Base-by-base conservation (phyloP, 83 land plant species). In the Diphasiastrum complanatum region DNA sequence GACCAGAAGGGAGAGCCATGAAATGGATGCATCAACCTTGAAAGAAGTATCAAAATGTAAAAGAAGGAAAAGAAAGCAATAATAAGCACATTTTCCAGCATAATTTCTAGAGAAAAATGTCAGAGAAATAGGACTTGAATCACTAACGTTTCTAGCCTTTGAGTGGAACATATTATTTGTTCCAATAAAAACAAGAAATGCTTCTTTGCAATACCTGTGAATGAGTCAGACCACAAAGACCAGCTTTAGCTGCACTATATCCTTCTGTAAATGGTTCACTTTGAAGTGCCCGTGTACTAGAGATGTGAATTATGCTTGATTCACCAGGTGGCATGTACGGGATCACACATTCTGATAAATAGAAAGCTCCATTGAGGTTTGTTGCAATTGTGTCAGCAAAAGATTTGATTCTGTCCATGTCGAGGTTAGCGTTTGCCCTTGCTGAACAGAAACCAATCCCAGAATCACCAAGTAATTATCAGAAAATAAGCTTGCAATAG, bases 181-280 rank as follows among this genome's bases (percentile, higher is more conserved):
- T n/a, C n/a, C n/a, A n/a, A n/a, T n/a, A n/a, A n/a, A n/a, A 62
- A 29, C 2, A 28, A 49, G 61, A 47, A 2, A 24, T 4, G 4
- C 24, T 31, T 5, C 36, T 16, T 29, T 18, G 5, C 19, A 31
- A n/a, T 14, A 62, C 77, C 75, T 74, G 77, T 61, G 77, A 61
- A 62, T 74, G 77, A 2, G 77, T 69, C 33, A 74, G 57, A 8
- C 77, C 77, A 62, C 77, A 74, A 5, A 74, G 76, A 33, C 77
- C 77, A n/a, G 77, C 77, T 33, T 74, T 74, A 19, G 75, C 70
- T 26, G 77, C 77, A 63, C 67, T 74, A 35, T 74, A 74, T 11
- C 77, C 75, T 38, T 47, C 75, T 27, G 77, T 74, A 60, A 52
- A 33, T 23, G 68, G 67, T 43, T 74, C 77, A 25, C 77, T 74